A percentile compares a stretch with the other conserved stretches of the same genome.
phyloP scores from a whole-genome alignment of 1,139 yeast genomes.

The Meyerozyma carpophila region DNA sequence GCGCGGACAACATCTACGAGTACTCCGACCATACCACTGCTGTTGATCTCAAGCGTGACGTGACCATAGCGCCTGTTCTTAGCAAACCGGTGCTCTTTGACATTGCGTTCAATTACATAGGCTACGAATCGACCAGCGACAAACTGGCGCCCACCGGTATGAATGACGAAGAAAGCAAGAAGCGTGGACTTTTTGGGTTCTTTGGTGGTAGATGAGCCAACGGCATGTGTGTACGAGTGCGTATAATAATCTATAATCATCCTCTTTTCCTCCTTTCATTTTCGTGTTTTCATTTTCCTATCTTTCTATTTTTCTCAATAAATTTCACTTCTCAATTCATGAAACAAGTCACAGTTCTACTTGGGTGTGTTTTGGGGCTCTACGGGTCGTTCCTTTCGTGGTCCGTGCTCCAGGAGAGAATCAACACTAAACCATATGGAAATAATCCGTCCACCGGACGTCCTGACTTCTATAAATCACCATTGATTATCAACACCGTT shows the following conservation, averaged over 20 bases:
- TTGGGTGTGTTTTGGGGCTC: slow-evolving; percentile 64
- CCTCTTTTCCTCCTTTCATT: too few relatives aligned
- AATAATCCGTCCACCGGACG: slow-evolving; percentile 24
- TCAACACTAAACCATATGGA: slow-evolving; percentile 76
- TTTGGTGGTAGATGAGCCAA: slow-evolving; percentile 21
- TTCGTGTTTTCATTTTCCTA: too few relatives aligned
- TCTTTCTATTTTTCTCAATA: not conserved
- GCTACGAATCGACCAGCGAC: slow-evolving; percentile 29
- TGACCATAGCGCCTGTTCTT: slow-evolving; percentile 47
- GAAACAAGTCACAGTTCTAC: slow-evolving; percentile 20
- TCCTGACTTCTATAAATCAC: slow-evolving; percentile 59
- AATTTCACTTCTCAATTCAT: not conserved
- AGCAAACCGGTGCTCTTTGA: slow-evolving; percentile 90
- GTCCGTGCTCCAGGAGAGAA: slow-evolving; percentile 88
- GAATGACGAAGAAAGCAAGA: slow-evolving; percentile 21
- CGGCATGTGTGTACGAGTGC: not conserved
- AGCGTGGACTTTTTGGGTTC: slow-evolving; percentile 44
- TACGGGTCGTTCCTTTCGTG: slow-evolving; percentile 83
- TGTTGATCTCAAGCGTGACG: slow-evolving; percentile 15
- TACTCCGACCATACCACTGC: slow-evolving; percentile 41
- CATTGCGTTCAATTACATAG: slow-evolving; percentile 77
- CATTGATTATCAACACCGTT: slow-evolving; percentile 65
- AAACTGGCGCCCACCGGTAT: slow-evolving; percentile 8
- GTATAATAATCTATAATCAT: not conserved
- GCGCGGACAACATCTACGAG: slow-evolving; percentile 48